Conservation (phyloP, 139 green algal genomes). For the Prasinococcaceae sp. region DNA sequence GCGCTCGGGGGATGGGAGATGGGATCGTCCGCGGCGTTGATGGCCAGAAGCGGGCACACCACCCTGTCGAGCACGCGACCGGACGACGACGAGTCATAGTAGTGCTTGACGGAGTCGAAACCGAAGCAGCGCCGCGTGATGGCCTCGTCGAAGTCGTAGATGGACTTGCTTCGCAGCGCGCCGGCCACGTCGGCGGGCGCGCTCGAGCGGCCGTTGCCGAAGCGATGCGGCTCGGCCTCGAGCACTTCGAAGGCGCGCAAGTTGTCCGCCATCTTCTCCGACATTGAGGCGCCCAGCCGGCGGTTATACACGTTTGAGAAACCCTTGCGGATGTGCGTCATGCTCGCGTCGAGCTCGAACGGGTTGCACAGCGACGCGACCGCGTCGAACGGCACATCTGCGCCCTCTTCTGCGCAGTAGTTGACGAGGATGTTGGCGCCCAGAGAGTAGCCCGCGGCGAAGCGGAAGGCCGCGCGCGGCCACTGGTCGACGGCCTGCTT, state of each 20-base stretch:
- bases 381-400: constrained; percentile 41
- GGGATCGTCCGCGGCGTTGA: too few species aligned
- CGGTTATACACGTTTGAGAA: constrained; percentile 79
- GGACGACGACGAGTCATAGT: too few species aligned
- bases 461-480: constrained; percentile 24
- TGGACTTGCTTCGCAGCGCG: constrained; percentile 35
- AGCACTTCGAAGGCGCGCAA: background rate
- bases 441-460: constrained; percentile 78
- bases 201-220: background rate
- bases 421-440: constrained; percentile 83
- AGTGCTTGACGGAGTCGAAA: constrained; percentile 16
- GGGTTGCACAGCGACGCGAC: constrained; percentile 88
- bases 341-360: constrained; percentile 57
- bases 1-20: too few species aligned
- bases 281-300: constrained; percentile 50
- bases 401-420: constrained; percentile 48
- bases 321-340: constrained; percentile 50
- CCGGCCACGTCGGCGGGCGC: too few species aligned
- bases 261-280: too few species aligned
- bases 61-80: too few species aligned
- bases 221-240: background rate
- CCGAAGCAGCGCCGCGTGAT: constrained; percentile 54
- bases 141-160: constrained; percentile 69
- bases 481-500: constrained; percentile 30
- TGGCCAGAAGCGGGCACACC: too few species aligned